These are phyloP conservation scores for Beauveria sp. DNA, from an alignment of 2,329 filamentous ascomycete species.

Conservation along the genomic window DNA sequence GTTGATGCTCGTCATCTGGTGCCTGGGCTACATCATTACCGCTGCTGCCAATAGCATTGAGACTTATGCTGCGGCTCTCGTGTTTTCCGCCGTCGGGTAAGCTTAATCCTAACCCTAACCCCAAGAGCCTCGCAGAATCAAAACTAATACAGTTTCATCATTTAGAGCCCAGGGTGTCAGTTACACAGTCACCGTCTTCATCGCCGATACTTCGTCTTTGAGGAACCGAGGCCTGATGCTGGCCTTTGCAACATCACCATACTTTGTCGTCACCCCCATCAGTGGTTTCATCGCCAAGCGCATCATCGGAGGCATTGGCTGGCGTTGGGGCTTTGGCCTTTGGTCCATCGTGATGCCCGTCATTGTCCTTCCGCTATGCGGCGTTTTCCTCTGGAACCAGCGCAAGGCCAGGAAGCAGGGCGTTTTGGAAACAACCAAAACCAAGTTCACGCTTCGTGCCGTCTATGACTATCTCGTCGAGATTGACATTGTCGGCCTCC, in stretches of 20 bases:
- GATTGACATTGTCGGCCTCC: conserved; percentile 55
- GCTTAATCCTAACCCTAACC: neutral
- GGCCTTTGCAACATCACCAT: conserved; percentile 56
- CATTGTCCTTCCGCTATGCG: conserved; percentile 49
- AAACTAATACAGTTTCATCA: neutral
- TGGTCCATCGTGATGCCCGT: conserved; percentile 57
- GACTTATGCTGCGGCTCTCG: conserved; percentile 55
- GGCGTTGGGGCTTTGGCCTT: conserved; percentile 61
- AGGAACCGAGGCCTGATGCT: conserved; percentile 59
- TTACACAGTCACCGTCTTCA: conserved; percentile 48
- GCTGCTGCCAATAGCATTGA: conserved; percentile 53
- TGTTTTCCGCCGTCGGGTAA: conserved; percentile 58
- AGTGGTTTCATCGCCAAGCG: conserved; percentile 48
- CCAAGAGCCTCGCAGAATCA: too few species aligned
- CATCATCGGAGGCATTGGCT: conserved; percentile 45
- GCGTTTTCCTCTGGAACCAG: conserved; percentile 51
- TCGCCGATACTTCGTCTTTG: conserved; percentile 59
- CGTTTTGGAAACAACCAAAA: conserved; percentile 32
- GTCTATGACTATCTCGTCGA: conserved; percentile 48
- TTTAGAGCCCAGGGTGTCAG: conserved; percentile 29
- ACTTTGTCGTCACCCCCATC: conserved; percentile 59
- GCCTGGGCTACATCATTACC: conserved; percentile 54
- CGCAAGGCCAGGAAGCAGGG: conserved; percentile 50
- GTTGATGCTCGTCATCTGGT: conserved; percentile 43
- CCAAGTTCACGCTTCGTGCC: conserved; percentile 37